Percentiles rank a stretch among this genome's conserved stretches.
phyloP scores from a whole-genome alignment of 768 basidiomycete genomes.

The Pisolithus sp. region DNA sequence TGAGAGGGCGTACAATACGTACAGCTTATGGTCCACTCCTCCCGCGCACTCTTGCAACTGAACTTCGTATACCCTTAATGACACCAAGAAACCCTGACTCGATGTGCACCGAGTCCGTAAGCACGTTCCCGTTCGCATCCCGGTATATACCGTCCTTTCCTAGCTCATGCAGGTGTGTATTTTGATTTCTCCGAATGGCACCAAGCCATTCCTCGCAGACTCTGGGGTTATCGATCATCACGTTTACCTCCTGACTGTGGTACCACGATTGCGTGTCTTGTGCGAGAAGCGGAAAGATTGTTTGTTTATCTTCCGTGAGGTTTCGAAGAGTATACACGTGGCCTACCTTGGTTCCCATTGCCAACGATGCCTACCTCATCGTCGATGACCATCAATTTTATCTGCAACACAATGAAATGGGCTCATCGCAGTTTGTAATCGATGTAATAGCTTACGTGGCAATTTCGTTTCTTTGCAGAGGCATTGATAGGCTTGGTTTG shows the following conservation, averaged over 20 bases:
- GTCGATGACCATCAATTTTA: constrained; percentile 66
- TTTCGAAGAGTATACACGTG: neutral
- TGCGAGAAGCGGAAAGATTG: neutral
- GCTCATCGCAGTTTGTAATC: neutral
- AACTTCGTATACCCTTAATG: constrained; percentile 37
- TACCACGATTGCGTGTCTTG: constrained; percentile 63
- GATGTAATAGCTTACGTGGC: constrained; percentile 37
- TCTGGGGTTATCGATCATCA: constrained; percentile 51
- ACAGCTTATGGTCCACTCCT: constrained; percentile 31
- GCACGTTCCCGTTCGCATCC: constrained; percentile 38
- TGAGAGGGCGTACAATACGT: no score
- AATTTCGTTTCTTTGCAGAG: constrained; percentile 60
- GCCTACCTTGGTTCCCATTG: constrained; percentile 60
- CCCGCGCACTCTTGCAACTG: constrained; percentile 37
- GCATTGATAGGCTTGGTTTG: constrained; percentile 61
- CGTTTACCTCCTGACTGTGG: constrained; percentile 66
- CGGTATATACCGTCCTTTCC: constrained; percentile 53
- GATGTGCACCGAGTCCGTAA: constrained; percentile 33
- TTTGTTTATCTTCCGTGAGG: neutral
- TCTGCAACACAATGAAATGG: constrained; percentile 15
- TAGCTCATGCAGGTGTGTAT: constrained; percentile 43
- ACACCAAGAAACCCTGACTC: constrained; percentile 33
- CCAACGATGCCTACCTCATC: constrained; percentile 59
- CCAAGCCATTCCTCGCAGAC: constrained; percentile 53
- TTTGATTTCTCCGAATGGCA: constrained; percentile 46